These are phyloP conservation scores for Botrytis paeoniae DNA, from an alignment of 2,329 filamentous ascomycete species.

Conservation along the genomic window DNA sequence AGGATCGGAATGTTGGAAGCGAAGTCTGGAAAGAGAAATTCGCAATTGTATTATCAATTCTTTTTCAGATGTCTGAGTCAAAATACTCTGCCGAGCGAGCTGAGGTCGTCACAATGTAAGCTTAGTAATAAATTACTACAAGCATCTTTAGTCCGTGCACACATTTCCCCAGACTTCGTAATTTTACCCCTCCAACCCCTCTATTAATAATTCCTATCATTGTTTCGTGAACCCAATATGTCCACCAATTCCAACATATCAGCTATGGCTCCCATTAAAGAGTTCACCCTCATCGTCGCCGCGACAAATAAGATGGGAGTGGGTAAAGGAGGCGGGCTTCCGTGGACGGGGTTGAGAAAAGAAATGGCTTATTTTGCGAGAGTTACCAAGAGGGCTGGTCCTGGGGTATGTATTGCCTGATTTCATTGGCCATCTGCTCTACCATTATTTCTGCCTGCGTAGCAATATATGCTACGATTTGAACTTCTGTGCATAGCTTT, in stretches of 20 bases:
- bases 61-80: background rate
- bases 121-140: conserved; percentile 8
- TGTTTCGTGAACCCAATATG: background rate
- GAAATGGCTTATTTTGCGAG: conserved; percentile 97
- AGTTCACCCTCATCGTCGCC: conserved; percentile 90
- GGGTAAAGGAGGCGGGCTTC: conserved; percentile 72
- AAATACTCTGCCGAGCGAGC: background rate
- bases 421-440: background rate
- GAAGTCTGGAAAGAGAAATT: background rate
- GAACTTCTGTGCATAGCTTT: background rate
- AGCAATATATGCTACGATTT: background rate
- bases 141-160: background rate
- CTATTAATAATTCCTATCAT: background rate
- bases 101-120: background rate
- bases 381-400: conserved; percentile 65
- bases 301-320: conserved; percentile 89
- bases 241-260: background rate
- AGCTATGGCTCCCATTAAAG: conserved; percentile 35
- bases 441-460: background rate
- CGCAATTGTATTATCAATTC: background rate
- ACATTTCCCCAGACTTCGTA: conserved; percentile 13
- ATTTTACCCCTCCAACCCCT: conserved; percentile 15
- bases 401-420: conserved; percentile 31
- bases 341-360: conserved; percentile 83
- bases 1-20: background rate